Percentiles rank a stretch among this genome's conserved stretches.
These are phyloP conservation scores for Ajuga reptans DNA, from an alignment of 305 asterid species.

Conservation along the genomic window DNA sequence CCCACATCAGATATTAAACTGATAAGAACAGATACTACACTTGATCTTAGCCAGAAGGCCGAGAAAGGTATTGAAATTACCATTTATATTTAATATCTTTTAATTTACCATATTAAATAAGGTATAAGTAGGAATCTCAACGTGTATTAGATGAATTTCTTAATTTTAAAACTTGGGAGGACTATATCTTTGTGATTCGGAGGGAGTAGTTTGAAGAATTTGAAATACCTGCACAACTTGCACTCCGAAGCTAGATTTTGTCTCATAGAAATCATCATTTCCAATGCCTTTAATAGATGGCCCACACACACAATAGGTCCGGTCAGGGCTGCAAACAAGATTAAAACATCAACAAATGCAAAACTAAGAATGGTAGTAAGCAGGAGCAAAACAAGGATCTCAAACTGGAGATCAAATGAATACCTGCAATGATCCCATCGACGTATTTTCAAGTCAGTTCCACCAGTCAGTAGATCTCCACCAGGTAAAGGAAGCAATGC, in stretches of 20 bases:
- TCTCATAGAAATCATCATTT: conserved; percentile 84
- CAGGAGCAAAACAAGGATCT: neutral
- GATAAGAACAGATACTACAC: no score
- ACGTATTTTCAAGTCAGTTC: conserved; percentile 92
- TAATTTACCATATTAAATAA: no score
- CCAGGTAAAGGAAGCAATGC: conserved; percentile 96
- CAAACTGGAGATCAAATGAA: conserved; percentile 13
- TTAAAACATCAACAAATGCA: conserved; percentile 14
- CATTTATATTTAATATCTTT: no score
- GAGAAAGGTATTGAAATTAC: no score
- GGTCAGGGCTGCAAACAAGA: conserved; percentile 64
- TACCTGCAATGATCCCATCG: conserved; percentile 96
- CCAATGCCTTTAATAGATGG: conserved; percentile 77
- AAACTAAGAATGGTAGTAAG: conserved; percentile 1
- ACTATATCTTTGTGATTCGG: no score
- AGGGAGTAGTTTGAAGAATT: no score
- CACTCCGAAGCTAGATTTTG: conserved; percentile 85
- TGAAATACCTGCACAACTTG: conserved; percentile 89
- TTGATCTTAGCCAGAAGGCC: no score
- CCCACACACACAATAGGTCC: conserved; percentile 87
- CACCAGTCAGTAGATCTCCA: conserved; percentile 94
- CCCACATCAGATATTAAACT: no score
- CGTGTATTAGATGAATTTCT: no score
- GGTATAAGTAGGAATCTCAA: no score
- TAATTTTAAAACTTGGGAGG: no score